Base-by-base conservation (phyloP, 805 yeast species). In the Metschnikowia kofuensis region DNA sequence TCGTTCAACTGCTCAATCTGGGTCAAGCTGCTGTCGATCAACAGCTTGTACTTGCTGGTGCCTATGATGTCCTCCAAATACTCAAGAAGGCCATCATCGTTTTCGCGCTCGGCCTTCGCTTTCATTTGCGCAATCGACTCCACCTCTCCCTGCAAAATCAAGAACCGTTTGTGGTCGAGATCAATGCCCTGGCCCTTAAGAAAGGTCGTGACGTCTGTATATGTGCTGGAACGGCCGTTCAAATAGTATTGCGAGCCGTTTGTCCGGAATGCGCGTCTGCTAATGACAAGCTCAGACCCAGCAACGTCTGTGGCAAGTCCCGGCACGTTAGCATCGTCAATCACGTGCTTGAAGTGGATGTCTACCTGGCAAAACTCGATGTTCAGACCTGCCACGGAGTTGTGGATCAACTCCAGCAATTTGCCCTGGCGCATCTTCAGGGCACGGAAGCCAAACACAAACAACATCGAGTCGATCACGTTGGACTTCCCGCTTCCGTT, bases 101-200 rank as follows among this genome's bases (percentile, higher is more conserved):
- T 82, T 45, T 89, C 96, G 44, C 76, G 80, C 60, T 94, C 97
- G 0, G 97, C 98, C 62, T 92, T 94, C 10, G 99, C 87, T 63
- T 92, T 92, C 99, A 94, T 95, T 65, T 94, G 97, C 0, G 99
- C 97, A 61, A 94, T 94, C 55, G 91, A 85, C 70, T 94, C 99
- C 38, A 94, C 99, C 65, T 94, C 99, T 64, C 99, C 99, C 69
- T 94, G 99, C 40, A 94, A 72, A 62, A 94, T 95, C 58, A 94
- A 76, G 60, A 94, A 94, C 58, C 99, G 77, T 63, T 94, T 94
- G 67, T 94, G 99, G 57, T 91, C 96, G 53, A 94, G 75, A 66
- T 94, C 99, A 50, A 94, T 87, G 6, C 98, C 99, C 62, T 89
- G 83, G 14, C 78, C 83, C 55, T 83, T 84, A 43, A 94, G 73